phyloP scores from a whole-genome alignment of 2,329 filamentous ascomycete species.

The Fusarium sp. region DNA sequence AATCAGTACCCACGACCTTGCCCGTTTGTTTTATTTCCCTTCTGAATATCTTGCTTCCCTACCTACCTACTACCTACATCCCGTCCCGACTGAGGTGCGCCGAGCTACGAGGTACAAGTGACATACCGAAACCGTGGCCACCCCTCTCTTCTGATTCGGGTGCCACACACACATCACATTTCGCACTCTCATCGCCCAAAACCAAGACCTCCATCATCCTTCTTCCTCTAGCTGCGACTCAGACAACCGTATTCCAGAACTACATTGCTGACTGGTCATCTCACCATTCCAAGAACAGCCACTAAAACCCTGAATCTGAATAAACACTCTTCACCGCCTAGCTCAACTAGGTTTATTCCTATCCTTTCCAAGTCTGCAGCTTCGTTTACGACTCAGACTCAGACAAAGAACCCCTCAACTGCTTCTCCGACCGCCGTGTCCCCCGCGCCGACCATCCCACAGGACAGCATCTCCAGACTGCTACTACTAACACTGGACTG shows the following conservation, averaged over 20 bases:
- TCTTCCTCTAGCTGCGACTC: conserved; percentile 32
- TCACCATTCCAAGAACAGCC: conserved; percentile 44
- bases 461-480: conserved; percentile 29
- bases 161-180: conserved; percentile 26
- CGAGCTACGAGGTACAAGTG: conserved; percentile 21
- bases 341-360: conserved; percentile 14
- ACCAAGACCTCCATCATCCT: conserved; percentile 25
- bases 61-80: not conserved
- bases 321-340: conserved; percentile 37
- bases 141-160: conserved; percentile 18
- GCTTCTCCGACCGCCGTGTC: conserved; percentile 19
- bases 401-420: conserved; percentile 24
- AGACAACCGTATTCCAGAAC: conserved; percentile 31
- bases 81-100: not conserved
- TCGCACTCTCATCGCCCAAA: conserved; percentile 22
- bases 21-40: conserved; percentile 2
- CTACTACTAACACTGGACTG: conserved; percentile 32
- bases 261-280: conserved; percentile 40
- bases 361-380: conserved; percentile 9
- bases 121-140: conserved; percentile 8
- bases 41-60: not conserved
- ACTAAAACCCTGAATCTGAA: conserved; percentile 36
- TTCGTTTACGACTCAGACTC: conserved; percentile 17
- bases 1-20: not conserved
- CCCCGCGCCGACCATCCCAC: conserved; percentile 18